Percentiles rank a stretch among this genome's conserved stretches.
Conservation (phyloP, 441 rosid genomes). For the Omphalea diandra region DNA sequence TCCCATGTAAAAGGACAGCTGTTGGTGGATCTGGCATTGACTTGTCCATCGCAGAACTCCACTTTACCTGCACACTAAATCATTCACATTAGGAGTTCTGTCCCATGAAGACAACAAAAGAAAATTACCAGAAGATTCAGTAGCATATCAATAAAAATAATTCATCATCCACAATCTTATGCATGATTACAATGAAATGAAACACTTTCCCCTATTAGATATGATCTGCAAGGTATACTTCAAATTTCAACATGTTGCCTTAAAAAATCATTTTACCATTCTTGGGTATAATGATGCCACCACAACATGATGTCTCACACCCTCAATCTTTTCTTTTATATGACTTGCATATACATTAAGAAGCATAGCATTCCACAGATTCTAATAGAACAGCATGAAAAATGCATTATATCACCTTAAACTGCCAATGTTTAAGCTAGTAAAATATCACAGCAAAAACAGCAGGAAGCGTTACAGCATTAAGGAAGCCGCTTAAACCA, state of each 20-base stretch:
- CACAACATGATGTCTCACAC: not conserved
- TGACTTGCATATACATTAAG: not conserved
- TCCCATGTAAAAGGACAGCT: constrained; percentile 92
- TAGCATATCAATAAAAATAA: not conserved
- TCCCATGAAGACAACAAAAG: not conserved
- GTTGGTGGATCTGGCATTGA: constrained; percentile 85
- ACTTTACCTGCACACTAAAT: constrained; percentile 59
- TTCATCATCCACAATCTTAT: not conserved
- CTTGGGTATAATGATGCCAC: not conserved
- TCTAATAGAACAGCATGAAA: not conserved
- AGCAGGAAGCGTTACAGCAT: not conserved
- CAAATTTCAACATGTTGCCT: not conserved
- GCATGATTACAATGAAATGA: not conserved
- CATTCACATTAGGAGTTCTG: not conserved
- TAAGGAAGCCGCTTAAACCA: not conserved
- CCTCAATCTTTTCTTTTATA: not conserved
- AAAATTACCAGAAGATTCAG: not conserved
- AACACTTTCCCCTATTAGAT: not conserved
- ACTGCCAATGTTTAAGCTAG: not conserved
- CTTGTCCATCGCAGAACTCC: constrained; percentile 69
- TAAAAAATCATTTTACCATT: not conserved
- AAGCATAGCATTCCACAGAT: not conserved
- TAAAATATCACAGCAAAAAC: not conserved
- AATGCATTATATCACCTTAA: not conserved
- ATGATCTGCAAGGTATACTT: no score